Conservation (phyloP, 1,284 basidiomycete species). For the Neolentinus lepideus region DNA sequence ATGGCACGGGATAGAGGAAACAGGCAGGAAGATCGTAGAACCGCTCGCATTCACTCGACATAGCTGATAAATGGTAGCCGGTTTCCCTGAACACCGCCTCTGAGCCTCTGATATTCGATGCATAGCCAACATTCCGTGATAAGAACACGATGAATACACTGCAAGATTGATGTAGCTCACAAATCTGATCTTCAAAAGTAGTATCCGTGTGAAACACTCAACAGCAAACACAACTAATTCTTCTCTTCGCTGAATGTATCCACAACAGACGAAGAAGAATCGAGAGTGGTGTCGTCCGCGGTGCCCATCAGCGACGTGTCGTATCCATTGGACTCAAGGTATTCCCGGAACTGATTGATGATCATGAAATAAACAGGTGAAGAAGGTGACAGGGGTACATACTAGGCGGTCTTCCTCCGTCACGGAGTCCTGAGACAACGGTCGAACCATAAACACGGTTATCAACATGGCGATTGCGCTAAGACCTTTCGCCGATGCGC, state of each 20-base stretch:
- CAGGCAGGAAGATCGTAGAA: not conserved
- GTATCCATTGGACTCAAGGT: conserved; percentile 70
- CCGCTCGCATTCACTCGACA: not conserved
- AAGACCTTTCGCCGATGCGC: conserved; percentile 33
- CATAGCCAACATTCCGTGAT: no score
- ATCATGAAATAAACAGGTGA: not conserved
- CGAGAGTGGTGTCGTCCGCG: not conserved
- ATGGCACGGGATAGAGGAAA: not conserved
- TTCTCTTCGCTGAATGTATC: not conserved
- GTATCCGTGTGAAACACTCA: no score
- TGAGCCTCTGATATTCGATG: no score
- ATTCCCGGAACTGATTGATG: conserved; percentile 62
- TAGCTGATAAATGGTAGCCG: not conserved
- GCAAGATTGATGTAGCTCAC: no score
- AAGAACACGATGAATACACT: no score
- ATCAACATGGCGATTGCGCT: conserved; percentile 75
- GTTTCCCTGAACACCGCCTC: no score
- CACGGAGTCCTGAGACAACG: conserved; percentile 77
- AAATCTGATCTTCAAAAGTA: no score
- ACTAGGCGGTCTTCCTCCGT: conserved; percentile 63
- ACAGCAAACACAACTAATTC: not conserved
- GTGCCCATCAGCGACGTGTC: conserved; percentile 36
- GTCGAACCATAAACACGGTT: conserved; percentile 70
- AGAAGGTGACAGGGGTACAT: conserved; percentile 14
- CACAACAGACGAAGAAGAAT: not conserved